phyloP scores from a whole-genome alignment of 352 stramenopile species.

The Thalassiosira oceanica region DNA sequence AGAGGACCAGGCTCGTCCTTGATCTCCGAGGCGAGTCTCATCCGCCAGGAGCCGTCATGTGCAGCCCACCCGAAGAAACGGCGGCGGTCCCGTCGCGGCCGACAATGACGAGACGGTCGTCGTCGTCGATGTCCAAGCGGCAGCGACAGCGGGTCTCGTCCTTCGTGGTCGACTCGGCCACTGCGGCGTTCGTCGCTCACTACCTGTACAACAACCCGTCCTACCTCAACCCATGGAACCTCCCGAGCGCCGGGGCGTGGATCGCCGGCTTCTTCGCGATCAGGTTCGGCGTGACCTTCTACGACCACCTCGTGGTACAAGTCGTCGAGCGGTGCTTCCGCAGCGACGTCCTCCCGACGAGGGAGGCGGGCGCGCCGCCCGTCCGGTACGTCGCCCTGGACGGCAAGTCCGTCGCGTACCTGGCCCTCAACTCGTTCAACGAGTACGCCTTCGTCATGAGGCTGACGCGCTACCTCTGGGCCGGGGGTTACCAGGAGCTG shows the following conservation, averaged over 20 bases:
- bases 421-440: conserved; percentile 68
- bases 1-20: too few relatives aligned
- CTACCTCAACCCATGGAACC: conserved; percentile 64
- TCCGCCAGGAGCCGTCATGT: too few relatives aligned
- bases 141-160: conserved; percentile 35
- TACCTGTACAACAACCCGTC: conserved; percentile 51
- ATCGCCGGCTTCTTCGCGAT: conserved; percentile 47
- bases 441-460: conserved; percentile 73
- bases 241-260: conserved; percentile 45
- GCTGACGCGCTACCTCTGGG: conserved; percentile 62
- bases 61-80: background rate
- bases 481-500: conserved; percentile 25
- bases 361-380: conserved; percentile 49
- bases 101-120: background rate
- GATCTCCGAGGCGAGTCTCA: too few relatives aligned
- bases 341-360: conserved; percentile 52
- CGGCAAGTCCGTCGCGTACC: conserved; percentile 46
- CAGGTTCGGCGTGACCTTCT: conserved; percentile 57
- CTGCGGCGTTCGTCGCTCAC: conserved; percentile 30
- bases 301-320: conserved; percentile 68
- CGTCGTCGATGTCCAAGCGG: conserved; percentile 9
- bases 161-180: conserved; percentile 43
- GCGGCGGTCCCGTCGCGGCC: background rate
- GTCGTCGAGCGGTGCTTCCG: conserved; percentile 49
- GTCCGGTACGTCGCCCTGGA: conserved; percentile 65